phyloP scores from a whole-genome alignment of 2,329 filamentous ascomycete genomes.

The Aspergillus sp. region DNA sequence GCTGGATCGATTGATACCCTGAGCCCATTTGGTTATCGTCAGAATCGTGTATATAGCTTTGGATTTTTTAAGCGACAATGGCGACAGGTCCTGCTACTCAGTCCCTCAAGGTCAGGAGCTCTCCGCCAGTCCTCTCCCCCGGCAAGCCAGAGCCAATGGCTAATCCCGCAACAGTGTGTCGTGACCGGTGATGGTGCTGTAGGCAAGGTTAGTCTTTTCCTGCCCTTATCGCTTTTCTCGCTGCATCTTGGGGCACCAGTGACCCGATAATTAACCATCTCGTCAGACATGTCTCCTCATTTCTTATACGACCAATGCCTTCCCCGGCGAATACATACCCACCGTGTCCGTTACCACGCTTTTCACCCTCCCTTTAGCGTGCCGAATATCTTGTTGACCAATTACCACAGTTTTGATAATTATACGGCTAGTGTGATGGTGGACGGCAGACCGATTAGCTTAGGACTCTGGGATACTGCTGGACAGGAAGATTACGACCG shows the following conservation, averaged over 20 bases:
- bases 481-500: constrained; percentile 98
- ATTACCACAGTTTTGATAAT: constrained; percentile 78
- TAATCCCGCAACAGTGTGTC: constrained; percentile 68
- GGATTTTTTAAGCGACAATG: constrained; percentile 42
- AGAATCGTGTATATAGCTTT: constrained; percentile 14
- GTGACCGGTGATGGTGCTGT: constrained; percentile 99
- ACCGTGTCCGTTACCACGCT: constrained; percentile 62
- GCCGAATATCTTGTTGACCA: constrained; percentile 20
- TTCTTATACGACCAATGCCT: constrained; percentile 98
- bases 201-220: constrained; percentile 72
- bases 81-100: constrained; percentile 85
- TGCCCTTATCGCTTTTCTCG: constrained; percentile 5
- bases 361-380: constrained; percentile 13
- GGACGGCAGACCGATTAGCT: constrained; percentile 93
- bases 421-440: constrained; percentile 99
- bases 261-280: not conserved
- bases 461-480: constrained; percentile 97
- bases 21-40: constrained; percentile 5
- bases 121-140: constrained; percentile 11
- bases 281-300: constrained; percentile 93
- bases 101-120: constrained; percentile 74
- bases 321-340: constrained; percentile 99
- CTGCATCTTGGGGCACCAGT: not conserved
- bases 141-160: constrained; percentile 38
- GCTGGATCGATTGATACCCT: constrained; percentile 9